Base-by-base conservation (phyloP, 148 eudicot species). In the Cornus suecica region DNA sequence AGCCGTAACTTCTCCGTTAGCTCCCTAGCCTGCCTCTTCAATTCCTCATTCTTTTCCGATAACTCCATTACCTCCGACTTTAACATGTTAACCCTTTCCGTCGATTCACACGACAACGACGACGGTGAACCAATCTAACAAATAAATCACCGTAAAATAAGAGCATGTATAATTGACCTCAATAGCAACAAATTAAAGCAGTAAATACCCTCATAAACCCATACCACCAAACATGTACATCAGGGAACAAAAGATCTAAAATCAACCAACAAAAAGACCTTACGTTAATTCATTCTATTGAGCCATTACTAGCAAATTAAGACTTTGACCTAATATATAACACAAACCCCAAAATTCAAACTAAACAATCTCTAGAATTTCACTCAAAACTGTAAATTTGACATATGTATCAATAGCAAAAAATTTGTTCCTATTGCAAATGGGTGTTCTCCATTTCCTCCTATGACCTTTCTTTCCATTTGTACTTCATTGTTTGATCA, bases 21-120 rank as follows among this genome's bases (percentile, higher is more conserved):
- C 74, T 91, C 92, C 69, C 82, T 79, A 5, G 88, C 82, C 80
- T 91, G 86, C 78, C 83, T 91, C 76, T 85, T 84, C 61, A 91
- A 74, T 81, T 86, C 88, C 1, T 81, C 84, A 77, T 88, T 91
- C 78, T 82, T 88, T 77, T 85, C 90, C 1, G 76, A 82, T 77
- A 91, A 64, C 65, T 76, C 80, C 81, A 69, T 76, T 28, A 82
- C 69, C 13, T 91, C 88, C 3, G 89, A 79, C 80, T 91, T 91
- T 16, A 91, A 69, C 81, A 78, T 67, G 74, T 76, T 84, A 29
- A 87, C 72, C 76, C 83, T 78, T 66, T 85, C 88, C 7, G 78
- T 56, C 8, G 90, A 78, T 75, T 85, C 89, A 74, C 94, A 90
- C 1, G 85, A 72, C 18, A 85, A 68, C 22, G 85, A 90, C 1